Percentiles rank a stretch among this genome's conserved stretches.
phyloP scores from a whole-genome alignment of 345 rosid species.

The Fremontodendron californicum region DNA sequence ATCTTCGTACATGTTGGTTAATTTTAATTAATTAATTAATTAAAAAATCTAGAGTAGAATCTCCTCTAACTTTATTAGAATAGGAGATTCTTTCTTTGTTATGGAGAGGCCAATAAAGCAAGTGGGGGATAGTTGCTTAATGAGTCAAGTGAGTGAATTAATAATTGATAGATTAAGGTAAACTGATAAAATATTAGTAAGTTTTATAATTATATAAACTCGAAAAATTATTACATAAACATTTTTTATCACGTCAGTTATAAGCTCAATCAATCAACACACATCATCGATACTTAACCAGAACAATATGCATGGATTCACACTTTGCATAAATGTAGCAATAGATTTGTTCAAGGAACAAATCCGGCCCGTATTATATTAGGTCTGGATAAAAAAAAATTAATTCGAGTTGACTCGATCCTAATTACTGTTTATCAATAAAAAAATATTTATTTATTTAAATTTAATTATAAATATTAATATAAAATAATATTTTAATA shows the following conservation, averaged over 20 bases:
- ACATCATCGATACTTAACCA: too few relatives aligned
- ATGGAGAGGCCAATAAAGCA: slow-evolving; percentile 23
- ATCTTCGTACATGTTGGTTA: background rate
- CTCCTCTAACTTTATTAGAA: slow-evolving; percentile 11
- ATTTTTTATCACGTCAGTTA: background rate
- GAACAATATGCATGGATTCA: background rate
- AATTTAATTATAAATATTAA: too few relatives aligned
- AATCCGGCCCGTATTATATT: too few relatives aligned
- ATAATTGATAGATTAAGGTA: background rate
- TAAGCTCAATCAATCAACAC: background rate
- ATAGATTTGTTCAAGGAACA: too few relatives aligned
- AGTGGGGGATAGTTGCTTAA: slow-evolving; percentile 13
- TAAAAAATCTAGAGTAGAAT: slow-evolving; percentile 9
- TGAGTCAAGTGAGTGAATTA: background rate
- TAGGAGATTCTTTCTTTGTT: background rate
- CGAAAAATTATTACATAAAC: background rate
- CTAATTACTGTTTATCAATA: too few relatives aligned
- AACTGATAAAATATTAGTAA: background rate
- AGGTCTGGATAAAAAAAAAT: too few relatives aligned
- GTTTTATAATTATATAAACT: background rate
- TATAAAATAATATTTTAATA: too few relatives aligned
- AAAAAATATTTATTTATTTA: too few relatives aligned
- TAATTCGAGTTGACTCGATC: too few relatives aligned
- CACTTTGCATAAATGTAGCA: background rate
- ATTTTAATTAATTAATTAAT: background rate